Evolutionary conservation across 2,329 filamentous ascomycete species (phyloP), one percentile per base, ranked within the genome.

Genomic region (Ophiocordyceps polyrhachis-furcata): DNA sequence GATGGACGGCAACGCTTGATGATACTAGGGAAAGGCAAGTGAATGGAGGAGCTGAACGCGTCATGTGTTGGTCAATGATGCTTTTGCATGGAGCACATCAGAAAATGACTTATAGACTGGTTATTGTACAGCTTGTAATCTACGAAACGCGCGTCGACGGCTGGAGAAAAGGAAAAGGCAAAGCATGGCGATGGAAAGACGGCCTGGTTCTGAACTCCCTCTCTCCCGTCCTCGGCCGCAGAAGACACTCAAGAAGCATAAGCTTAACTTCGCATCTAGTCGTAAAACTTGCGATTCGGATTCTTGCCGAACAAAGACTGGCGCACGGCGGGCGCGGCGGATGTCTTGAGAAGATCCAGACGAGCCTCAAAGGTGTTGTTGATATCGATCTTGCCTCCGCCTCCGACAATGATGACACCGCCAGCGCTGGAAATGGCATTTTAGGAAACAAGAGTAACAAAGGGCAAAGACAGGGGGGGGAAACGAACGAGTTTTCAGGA

Each of bases 291-390:
- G 62, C 91, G 81, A 75, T 96, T 95, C 55, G 79, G 73, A 70
- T 98, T 98, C 69, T 85, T 81, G 49, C 91, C 91, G 58, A 98
- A 98, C 48, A 98, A 72, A 15, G 82, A 82, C 62, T 83, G 76
- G 58, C 91, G 76, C 56, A 98, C 80, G 41, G 79, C 79, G 14
- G 91, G 91, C 47, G 95, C 75, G 44, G 85, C 83, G 53, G 83
- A 83, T 46, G 81, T 79, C 66, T 94, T 82, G 51, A 96, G 76
- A 49, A 96, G 71, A 57, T 74, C 76, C 63, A 98, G 71, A 52
- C 91, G 80, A 60, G 93, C 83, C 61, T 96, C 91, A 54, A 96
- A 83, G 45, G 91, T 96, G 71, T 98, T 96, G 75, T 95, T 88
- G 64, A 98, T 89, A 57, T 94, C 87, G 61, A 98, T 96, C 73